A percentile compares a stretch with the other conserved stretches of the same genome.
These are phyloP conservation scores for Miscanthus lutarioriparius DNA, from an alignment of 176 grass and related monocot species.

Conservation along the genomic window DNA sequence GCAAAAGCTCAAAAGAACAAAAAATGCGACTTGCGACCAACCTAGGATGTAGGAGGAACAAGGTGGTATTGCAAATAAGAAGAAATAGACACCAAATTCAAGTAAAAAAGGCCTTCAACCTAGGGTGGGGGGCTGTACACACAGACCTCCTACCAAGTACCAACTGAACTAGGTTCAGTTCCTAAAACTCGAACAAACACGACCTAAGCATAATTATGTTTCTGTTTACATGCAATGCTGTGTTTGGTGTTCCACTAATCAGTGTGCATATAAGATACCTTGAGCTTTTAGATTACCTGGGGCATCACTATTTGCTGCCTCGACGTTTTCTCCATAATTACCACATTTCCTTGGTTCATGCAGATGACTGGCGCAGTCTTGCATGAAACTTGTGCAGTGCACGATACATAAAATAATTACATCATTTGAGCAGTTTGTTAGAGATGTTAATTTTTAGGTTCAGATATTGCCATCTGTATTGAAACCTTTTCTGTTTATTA, in stretches of 20 bases:
- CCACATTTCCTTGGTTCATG: background rate
- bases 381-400: background rate
- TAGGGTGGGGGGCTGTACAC: background rate
- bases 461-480: constrained; percentile 1
- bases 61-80: background rate
- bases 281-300: constrained; percentile 17
- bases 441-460: background rate
- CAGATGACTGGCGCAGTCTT: constrained; percentile 11
- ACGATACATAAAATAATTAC: constrained; percentile 12
- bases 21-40: background rate
- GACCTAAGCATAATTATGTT: background rate
- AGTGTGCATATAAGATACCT: background rate
- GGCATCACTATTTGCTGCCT: background rate
- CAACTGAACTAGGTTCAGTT: background rate
- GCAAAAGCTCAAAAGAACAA: constrained; percentile 12
- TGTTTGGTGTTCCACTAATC: constrained; percentile 15
- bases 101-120: background rate
- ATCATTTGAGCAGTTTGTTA: constrained; percentile 13
- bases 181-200: background rate
- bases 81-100: background rate
- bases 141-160: background rate
- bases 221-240: constrained; percentile 10
- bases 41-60: background rate
- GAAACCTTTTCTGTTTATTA: constrained; percentile 29
- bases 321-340: constrained; percentile 18